These are phyloP conservation scores for Hyphopichia burtonii DNA, from an alignment of 1,139 yeast genomes.

Conservation along the genomic window DNA sequence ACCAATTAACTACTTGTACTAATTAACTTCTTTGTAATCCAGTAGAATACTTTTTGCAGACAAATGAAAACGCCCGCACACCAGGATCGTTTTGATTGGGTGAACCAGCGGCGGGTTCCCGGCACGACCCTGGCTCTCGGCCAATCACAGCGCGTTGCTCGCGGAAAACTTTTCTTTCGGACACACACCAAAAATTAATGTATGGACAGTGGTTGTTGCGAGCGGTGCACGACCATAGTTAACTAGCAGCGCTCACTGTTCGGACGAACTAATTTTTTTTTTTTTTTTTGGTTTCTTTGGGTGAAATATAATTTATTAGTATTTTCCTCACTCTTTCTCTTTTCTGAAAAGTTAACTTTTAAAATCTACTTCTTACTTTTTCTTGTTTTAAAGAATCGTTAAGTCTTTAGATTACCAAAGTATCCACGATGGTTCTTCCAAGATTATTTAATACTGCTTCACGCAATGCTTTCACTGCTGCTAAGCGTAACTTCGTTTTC, in stretches of 20 bases:
- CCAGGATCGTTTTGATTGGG: not conserved
- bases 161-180: not conserved
- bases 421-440: constrained; percentile 67
- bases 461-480: constrained; percentile 88
- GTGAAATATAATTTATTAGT: constrained; percentile 5
- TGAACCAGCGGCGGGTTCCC: too few relatives aligned
- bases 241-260: not conserved
- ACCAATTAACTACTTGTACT: too few relatives aligned
- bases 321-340: constrained; percentile 7
- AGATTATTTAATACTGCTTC: constrained; percentile 89
- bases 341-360: not conserved
- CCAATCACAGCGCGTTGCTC: constrained; percentile 9
- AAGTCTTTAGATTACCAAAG: constrained; percentile 21
- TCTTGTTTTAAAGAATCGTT: constrained; percentile 11
- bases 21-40: too few relatives aligned
- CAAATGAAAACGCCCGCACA: not conserved
- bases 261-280: constrained; percentile 1
- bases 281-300: not conserved
- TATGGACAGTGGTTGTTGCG: not conserved
- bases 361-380: constrained; percentile 7
- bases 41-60: not conserved
- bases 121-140: too few relatives aligned
- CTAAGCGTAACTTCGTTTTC: constrained; percentile 76
- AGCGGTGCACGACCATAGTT: not conserved
- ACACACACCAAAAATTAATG: not conserved